These are phyloP conservation scores for Claviceps pazoutovae DNA, from an alignment of 2,329 filamentous ascomycete species.

Conservation along the genomic window DNA sequence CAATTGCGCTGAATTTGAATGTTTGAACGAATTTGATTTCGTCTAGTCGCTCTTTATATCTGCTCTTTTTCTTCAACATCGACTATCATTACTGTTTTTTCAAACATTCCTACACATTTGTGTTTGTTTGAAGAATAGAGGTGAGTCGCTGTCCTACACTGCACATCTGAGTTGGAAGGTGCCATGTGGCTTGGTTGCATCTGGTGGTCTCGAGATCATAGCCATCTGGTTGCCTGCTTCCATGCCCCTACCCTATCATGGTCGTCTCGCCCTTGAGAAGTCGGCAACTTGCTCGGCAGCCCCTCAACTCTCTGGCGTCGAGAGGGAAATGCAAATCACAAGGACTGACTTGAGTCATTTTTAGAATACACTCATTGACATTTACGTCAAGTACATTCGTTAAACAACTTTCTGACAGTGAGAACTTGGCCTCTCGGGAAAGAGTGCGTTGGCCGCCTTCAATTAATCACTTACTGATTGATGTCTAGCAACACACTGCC, in stretches of 20 bases:
- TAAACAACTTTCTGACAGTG: constrained; percentile 34
- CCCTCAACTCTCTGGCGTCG: background rate
- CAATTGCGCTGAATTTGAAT: constrained; percentile 11
- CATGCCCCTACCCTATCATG: background rate
- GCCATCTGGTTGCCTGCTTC: background rate
- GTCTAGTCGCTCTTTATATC: constrained; percentile 33
- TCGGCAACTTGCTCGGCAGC: background rate
- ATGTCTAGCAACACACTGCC: background rate
- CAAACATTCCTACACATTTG: constrained; percentile 6
- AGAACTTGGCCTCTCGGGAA: constrained; percentile 5
- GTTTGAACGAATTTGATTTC: constrained; percentile 17
- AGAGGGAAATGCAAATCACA: background rate
- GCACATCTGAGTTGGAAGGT: too few species aligned
- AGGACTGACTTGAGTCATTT: constrained; percentile 6
- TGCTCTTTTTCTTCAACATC: background rate
- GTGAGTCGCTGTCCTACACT: constrained; percentile 7
- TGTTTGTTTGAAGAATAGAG: constrained; percentile 5
- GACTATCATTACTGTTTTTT: constrained; percentile 1
- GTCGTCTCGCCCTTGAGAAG: background rate
- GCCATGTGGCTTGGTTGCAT: background rate
- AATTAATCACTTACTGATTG: background rate
- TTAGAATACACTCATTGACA: constrained; percentile 36
- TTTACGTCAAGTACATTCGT: constrained; percentile 46
- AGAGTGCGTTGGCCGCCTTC: background rate
- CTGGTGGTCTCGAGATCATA: background rate